These are phyloP conservation scores for Plantago ovata DNA, from an alignment of 257 asterid species.

Conservation along the genomic window DNA sequence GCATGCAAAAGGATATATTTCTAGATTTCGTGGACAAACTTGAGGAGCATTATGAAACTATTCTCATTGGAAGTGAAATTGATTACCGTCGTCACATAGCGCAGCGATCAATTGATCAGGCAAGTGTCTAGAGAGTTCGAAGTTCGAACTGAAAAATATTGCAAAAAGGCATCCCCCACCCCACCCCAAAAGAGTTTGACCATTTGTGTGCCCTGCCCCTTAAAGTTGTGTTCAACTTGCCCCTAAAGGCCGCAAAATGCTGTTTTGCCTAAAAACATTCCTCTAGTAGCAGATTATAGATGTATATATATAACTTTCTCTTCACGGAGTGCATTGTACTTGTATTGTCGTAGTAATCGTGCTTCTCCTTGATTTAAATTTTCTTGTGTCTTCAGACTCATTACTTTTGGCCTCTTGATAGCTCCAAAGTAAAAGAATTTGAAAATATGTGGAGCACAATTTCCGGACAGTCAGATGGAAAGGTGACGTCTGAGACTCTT, in stretches of 20 bases:
- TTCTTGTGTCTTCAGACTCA: constrained; percentile 48
- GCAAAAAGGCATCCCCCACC: no score
- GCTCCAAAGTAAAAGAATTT: constrained; percentile 38
- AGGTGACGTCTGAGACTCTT: constrained; percentile 54
- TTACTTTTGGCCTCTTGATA: constrained; percentile 79
- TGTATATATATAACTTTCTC: no score
- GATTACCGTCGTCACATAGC: constrained; percentile 90
- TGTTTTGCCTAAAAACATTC: constrained; percentile 1
- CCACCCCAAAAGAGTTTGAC: no score
- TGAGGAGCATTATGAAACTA: constrained; percentile 69
- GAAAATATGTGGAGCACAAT: constrained; percentile 60
- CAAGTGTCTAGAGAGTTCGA: no score
- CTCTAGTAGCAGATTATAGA: not conserved
- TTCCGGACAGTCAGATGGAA: constrained; percentile 46
- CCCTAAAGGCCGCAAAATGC: no score
- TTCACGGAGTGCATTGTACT: not conserved
- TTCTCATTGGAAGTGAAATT: constrained; percentile 83
- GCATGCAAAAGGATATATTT: constrained; percentile 95
- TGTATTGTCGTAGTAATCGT: not conserved
- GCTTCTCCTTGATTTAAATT: constrained; percentile 18
- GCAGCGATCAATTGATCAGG: constrained; percentile 69
- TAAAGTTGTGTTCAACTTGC: no score
- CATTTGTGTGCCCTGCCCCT: no score
- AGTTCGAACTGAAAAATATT: no score
- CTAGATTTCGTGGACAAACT: constrained; percentile 55